A percentile compares a stretch with the other conserved stretches of the same genome.
Conservation (phyloP, 441 rosid species). For the Melastoma candidum region DNA sequence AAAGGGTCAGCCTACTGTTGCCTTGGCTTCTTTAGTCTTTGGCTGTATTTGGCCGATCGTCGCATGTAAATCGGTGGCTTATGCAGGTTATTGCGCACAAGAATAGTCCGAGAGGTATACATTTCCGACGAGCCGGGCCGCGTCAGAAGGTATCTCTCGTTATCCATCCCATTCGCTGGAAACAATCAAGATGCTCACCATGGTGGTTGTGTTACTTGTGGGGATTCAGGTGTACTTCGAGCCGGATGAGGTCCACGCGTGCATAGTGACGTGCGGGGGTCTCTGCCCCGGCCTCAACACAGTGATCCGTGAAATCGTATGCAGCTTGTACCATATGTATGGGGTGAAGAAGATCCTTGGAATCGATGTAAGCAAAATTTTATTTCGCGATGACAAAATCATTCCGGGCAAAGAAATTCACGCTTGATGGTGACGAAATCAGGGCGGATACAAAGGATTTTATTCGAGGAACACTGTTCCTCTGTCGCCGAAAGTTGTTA, state of each 20-base stretch:
- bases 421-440: no score
- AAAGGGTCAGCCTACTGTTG: conserved; percentile 39
- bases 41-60: no score
- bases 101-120: conserved; percentile 67
- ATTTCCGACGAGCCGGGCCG: conserved; percentile 95
- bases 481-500: conserved; percentile 4
- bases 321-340: conserved; percentile 68
- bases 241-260: conserved; percentile 79
- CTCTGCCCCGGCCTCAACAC: conserved; percentile 97
- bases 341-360: conserved; percentile 83
- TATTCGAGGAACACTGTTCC: conserved; percentile 7
- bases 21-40: no score
- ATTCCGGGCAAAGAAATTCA: no score
- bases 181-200: background rate
- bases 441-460: conserved; percentile 1
- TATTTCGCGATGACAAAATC: no score
- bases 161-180: background rate
- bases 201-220: conserved; percentile 1
- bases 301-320: conserved; percentile 84
- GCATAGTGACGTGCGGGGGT: conserved; percentile 96
- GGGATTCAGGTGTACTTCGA: conserved; percentile 64
- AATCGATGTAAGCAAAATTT: conserved; percentile 55
- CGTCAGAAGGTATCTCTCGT: conserved; percentile 58
- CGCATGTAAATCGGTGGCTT: no score
- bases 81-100: conserved; percentile 76